Percentiles rank a stretch among this genome's conserved stretches.
phyloP scores from a whole-genome alignment of 2,329 filamentous ascomycete species.

The Davidsoniella eucalypti region DNA sequence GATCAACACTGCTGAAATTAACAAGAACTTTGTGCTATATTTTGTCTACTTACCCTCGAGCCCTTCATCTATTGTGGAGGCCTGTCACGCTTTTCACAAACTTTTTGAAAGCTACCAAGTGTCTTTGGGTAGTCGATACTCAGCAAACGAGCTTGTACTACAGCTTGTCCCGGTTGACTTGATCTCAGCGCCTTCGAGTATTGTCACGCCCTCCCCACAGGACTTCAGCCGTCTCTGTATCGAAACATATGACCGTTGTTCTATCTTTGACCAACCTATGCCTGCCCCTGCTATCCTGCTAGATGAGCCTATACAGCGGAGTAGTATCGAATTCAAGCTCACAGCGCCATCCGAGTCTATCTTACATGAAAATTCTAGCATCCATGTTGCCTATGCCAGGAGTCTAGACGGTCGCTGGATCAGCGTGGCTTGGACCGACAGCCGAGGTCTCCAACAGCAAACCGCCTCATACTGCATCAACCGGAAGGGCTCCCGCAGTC shows the following conservation, averaged over 20 bases:
- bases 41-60: conserved; percentile 54
- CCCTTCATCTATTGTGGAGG: conserved; percentile 45
- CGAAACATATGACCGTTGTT: conserved; percentile 62
- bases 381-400: conserved; percentile 65
- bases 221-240: conserved; percentile 49
- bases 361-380: conserved; percentile 60
- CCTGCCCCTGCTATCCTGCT: conserved; percentile 57
- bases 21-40: conserved; percentile 57
- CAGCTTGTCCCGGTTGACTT: conserved; percentile 56
- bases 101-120: conserved; percentile 41
- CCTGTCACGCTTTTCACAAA: conserved; percentile 57
- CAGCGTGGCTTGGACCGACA: conserved; percentile 67
- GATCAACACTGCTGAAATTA: conserved; percentile 24
- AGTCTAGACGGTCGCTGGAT: conserved; percentile 66
- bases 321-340: conserved; percentile 60
- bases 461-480: conserved; percentile 58
- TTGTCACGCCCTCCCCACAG: conserved; percentile 44
- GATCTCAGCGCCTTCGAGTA: conserved; percentile 44
- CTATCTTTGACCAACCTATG: conserved; percentile 32
- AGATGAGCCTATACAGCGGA: conserved; percentile 49
- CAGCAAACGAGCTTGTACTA: conserved; percentile 23
- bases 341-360: conserved; percentile 54
- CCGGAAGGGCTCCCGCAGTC: conserved; percentile 32
- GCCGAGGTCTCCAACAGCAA: conserved; percentile 54
- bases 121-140: background rate